phyloP scores from a whole-genome alignment of 2,329 filamentous ascomycete genomes.

The Monosporascus cannonballus region DNA sequence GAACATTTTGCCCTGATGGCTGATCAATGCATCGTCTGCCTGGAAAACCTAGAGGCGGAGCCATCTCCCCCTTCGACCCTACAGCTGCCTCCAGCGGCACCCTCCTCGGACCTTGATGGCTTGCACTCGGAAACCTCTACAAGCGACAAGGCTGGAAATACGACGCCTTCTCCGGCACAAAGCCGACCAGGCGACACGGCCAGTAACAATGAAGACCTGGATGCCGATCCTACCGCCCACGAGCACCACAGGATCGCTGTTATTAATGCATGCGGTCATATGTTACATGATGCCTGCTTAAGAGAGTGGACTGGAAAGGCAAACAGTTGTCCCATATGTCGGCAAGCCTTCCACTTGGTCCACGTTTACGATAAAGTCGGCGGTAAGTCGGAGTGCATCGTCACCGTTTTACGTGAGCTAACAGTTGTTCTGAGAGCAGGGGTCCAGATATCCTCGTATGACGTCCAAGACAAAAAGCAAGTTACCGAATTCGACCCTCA shows the following conservation, averaged over 20 bases:
- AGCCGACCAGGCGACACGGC: constrained; percentile 18
- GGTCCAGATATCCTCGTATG: constrained; percentile 49
- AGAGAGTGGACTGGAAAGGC: constrained; percentile 93
- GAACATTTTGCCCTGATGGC: constrained; percentile 37
- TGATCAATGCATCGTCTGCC: constrained; percentile 66
- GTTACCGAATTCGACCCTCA: constrained; percentile 83
- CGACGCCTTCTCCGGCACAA: too few species aligned
- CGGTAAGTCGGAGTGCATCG: constrained; percentile 51
- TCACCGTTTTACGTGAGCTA: constrained; percentile 10
- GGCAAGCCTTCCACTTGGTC: constrained; percentile 84
- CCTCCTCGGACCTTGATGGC: constrained; percentile 2
- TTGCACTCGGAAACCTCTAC: neutral
- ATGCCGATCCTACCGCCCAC: constrained; percentile 14
- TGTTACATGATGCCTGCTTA: constrained; percentile 87
- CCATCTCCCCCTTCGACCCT: constrained; percentile 18
- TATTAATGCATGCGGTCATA: constrained; percentile 76
- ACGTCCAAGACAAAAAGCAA: constrained; percentile 79
- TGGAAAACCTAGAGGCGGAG: constrained; percentile 48
- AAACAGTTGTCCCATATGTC: constrained; percentile 97
- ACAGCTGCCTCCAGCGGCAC: constrained; percentile 11
- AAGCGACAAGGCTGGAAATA: constrained; percentile 1
- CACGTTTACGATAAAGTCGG: constrained; percentile 74
- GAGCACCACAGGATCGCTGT: constrained; percentile 46
- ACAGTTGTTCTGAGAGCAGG: constrained; percentile 34
- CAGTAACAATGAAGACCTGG: constrained; percentile 14